A percentile compares a stretch with the other conserved stretches of the same genome.
phyloP scores from a whole-genome alignment of 768 basidiomycete species.

The Tulasnella sp. region DNA sequence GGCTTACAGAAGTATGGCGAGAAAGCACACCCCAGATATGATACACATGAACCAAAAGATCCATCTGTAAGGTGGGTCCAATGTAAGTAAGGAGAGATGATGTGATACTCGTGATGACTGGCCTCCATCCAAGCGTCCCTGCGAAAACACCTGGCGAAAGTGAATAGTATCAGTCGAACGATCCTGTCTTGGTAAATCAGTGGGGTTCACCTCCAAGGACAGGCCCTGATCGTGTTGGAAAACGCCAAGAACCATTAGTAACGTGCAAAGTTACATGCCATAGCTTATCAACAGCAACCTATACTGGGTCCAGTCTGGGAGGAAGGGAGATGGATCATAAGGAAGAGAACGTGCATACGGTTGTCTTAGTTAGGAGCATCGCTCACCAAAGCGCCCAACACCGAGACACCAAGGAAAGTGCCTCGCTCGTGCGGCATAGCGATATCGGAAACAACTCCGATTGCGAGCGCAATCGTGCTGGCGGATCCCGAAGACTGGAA shows the following conservation, averaged over 20 bases:
- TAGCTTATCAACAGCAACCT: slow-evolving; percentile 25
- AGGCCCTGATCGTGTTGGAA: slow-evolving; percentile 1
- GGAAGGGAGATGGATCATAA: slow-evolving; percentile 31
- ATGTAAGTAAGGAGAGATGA: not conserved
- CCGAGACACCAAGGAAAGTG: slow-evolving; percentile 48
- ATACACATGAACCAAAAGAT: slow-evolving; percentile 57
- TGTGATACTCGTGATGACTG: not conserved
- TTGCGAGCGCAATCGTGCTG: slow-evolving; percentile 64
- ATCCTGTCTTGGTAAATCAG: not conserved
- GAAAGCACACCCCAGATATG: slow-evolving; percentile 34
- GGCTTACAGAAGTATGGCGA: slow-evolving; percentile 33
- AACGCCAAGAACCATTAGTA: not conserved
- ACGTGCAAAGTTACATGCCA: not conserved
- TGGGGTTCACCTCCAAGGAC: not conserved
- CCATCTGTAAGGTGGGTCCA: slow-evolving; percentile 28
- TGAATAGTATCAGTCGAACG: not conserved
- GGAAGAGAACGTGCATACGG: not conserved
- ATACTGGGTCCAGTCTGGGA: slow-evolving; percentile 37
- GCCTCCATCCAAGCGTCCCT: slow-evolving; percentile 1
- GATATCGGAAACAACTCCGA: slow-evolving; percentile 72
- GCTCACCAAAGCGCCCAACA: slow-evolving; percentile 1
- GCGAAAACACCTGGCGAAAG: slow-evolving; percentile 18
- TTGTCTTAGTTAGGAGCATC: not conserved
- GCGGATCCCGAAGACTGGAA: slow-evolving; percentile 71
- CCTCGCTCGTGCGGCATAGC: slow-evolving; percentile 62